These are phyloP conservation scores for Saccharomycopsis fermentans DNA, from an alignment of 805 yeast genomes.

Conservation along the genomic window DNA sequence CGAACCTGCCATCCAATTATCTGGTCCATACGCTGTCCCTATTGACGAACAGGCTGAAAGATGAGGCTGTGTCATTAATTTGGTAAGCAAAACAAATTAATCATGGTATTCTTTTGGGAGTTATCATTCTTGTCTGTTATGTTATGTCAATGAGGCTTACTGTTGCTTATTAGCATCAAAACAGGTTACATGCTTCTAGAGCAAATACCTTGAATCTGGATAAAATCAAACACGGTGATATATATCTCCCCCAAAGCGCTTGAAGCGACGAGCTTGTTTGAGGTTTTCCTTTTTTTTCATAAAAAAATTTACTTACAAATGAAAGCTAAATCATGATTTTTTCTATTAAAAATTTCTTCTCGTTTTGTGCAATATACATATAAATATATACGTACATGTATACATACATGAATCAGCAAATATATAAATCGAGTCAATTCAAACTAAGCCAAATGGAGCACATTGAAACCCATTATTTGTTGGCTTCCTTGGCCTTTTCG, in stretches of 20 bases:
- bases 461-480: conserved; percentile 4
- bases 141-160: no score
- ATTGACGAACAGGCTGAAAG: conserved; percentile 29
- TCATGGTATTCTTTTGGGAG: no score
- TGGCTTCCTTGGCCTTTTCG: conserved; percentile 61
- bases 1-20: conserved; percentile 79
- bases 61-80: background rate
- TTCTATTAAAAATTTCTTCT: background rate
- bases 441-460: background rate
- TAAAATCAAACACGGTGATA: no score
- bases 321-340: background rate
- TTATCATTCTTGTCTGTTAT: no score
- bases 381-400: background rate
- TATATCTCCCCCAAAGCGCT: no score
- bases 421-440: background rate
- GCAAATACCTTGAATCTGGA: no score
- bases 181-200: no score
- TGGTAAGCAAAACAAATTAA: no score
- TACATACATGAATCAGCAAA: background rate
- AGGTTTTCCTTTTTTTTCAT: no score
- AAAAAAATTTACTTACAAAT: no score
- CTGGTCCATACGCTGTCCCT: conserved; percentile 76
- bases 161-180: no score
- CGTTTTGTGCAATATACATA: background rate
- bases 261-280: no score